Percentiles rank a stretch among this genome's conserved stretches.
phyloP scores from a whole-genome alignment of 2,329 filamentous ascomycete genomes.

The Xylogone sp. region DNA sequence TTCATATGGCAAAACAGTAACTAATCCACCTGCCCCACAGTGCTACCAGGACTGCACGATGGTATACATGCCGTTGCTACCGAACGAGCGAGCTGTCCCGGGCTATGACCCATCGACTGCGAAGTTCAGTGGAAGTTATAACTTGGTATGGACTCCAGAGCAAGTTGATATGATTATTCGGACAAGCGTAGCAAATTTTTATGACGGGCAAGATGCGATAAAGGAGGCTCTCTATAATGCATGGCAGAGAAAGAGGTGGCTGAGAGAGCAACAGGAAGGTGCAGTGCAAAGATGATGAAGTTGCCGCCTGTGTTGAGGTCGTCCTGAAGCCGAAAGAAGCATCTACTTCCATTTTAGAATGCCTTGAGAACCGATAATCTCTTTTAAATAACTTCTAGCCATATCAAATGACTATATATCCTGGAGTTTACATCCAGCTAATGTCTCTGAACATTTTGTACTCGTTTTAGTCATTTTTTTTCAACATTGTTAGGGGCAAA shows the following conservation, averaged over 20 bases:
- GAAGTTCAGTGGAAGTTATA: conserved; percentile 28
- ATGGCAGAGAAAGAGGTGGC: conserved; percentile 5
- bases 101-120: conserved; percentile 28
- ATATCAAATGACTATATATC: too few relatives aligned
- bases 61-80: conserved; percentile 27
- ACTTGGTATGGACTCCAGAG: conserved; percentile 29
- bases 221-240: conserved; percentile 11
- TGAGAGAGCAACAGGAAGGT: conserved; percentile 1
- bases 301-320: too few relatives aligned
- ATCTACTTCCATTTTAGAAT: too few relatives aligned
- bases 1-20: conserved; percentile 25
- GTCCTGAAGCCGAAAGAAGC: too few relatives aligned
- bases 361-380: too few relatives aligned
- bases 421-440: too few relatives aligned
- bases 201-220: conserved; percentile 20
- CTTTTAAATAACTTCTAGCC: too few relatives aligned
- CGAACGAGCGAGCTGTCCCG: conserved; percentile 27
- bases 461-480: too few relatives aligned
- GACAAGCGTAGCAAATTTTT: conserved; percentile 17
- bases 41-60: conserved; percentile 22
- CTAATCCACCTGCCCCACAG: conserved; percentile 24
- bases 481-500: too few relatives aligned
- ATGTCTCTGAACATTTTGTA: too few relatives aligned
- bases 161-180: conserved; percentile 27
- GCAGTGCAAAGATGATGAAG: too few relatives aligned